Conservation (phyloP, 164 flowering plant species). For the Nelumbo lutea region DNA sequence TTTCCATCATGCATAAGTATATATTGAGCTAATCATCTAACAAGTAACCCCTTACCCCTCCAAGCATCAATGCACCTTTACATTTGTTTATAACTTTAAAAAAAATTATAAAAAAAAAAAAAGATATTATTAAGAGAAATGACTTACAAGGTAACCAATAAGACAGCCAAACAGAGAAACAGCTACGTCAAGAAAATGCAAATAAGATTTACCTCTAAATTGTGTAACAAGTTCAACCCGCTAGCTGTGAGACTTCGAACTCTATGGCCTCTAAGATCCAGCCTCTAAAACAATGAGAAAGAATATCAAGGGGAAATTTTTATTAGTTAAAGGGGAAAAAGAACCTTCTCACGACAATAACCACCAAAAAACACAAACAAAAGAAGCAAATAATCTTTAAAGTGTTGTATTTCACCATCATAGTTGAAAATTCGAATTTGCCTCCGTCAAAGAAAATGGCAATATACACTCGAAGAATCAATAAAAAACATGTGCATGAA, state of each 20-base stretch:
- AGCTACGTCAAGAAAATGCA: not conserved
- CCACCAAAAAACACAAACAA: too few species aligned
- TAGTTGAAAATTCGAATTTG: not conserved
- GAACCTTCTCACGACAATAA: too few species aligned
- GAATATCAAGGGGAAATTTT: not conserved
- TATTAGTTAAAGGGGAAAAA: not conserved
- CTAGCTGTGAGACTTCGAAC: constrained; percentile 69
- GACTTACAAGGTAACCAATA: too few species aligned
- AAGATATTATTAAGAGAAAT: too few species aligned
- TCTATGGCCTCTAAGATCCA: constrained; percentile 96
- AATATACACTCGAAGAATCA: not conserved
- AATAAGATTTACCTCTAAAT: constrained; percentile 62
- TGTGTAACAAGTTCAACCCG: constrained; percentile 74
- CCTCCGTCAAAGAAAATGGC: not conserved
- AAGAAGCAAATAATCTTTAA: too few species aligned
- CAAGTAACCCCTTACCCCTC: too few species aligned
- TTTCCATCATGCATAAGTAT: too few species aligned
- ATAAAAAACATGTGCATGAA: not conserved
- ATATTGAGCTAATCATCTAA: too few species aligned
- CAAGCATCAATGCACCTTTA: too few species aligned
- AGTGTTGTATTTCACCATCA: not conserved
- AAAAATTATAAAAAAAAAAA: too few species aligned
- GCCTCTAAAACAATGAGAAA: constrained; percentile 44
- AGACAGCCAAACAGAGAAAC: not conserved
- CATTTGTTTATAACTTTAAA: too few species aligned